phyloP scores from a whole-genome alignment of 352 stramenopile species.

The Pythium rhizo-oryzae region DNA sequence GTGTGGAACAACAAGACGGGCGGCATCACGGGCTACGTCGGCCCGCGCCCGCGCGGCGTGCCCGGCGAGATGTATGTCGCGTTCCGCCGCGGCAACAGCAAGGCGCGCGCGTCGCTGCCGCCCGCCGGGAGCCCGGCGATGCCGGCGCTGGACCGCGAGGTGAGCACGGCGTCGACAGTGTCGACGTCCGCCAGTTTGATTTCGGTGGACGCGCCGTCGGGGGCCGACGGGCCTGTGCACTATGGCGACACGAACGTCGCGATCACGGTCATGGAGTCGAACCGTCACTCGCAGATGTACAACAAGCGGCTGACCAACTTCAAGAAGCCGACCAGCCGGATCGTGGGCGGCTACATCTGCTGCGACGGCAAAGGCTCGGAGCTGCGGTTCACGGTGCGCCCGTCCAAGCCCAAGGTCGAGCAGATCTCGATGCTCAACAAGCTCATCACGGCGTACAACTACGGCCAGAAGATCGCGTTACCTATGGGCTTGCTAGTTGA shows the following conservation, averaged over 20 bases:
- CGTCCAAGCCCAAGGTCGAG: slow-evolving; percentile 64
- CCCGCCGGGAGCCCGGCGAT: background rate
- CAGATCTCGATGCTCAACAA: slow-evolving; percentile 88
- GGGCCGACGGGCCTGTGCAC: slow-evolving; percentile 39
- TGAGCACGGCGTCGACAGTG: slow-evolving; percentile 15
- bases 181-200: slow-evolving; percentile 24
- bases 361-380: slow-evolving; percentile 82
- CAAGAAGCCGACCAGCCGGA: slow-evolving; percentile 84
- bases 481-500: slow-evolving; percentile 59
- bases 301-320: slow-evolving; percentile 88
- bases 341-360: slow-evolving; percentile 85
- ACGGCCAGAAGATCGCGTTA: slow-evolving; percentile 85
- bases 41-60: slow-evolving; percentile 63
- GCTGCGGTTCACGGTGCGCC: slow-evolving; percentile 67
- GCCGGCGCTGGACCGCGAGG: slow-evolving; percentile 12
- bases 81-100: slow-evolving; percentile 41
- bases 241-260: slow-evolving; percentile 77
- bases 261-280: slow-evolving; percentile 76
- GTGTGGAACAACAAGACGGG: slow-evolving; percentile 91
- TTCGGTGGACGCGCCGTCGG: slow-evolving; percentile 1
- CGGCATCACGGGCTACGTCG: slow-evolving; percentile 85
- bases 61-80: slow-evolving; percentile 78
- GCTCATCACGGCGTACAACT: slow-evolving; percentile 82
- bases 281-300: slow-evolving; percentile 84
- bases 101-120: background rate